These are phyloP conservation scores for Chenopodium formosanum DNA, from an alignment of 148 eudicot genomes.

Conservation along the genomic window DNA sequence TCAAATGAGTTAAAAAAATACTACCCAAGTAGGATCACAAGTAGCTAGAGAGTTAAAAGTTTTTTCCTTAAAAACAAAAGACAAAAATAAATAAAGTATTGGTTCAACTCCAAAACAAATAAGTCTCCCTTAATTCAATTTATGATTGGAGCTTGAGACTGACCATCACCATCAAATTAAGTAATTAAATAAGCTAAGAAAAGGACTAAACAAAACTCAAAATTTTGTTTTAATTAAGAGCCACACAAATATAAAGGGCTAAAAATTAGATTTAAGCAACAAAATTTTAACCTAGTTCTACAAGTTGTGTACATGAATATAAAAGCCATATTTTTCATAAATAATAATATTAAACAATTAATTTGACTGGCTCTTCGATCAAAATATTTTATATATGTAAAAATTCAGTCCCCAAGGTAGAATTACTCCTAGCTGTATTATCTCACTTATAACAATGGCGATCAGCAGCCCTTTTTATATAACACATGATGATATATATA, in stretches of 20 bases:
- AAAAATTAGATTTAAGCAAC: background rate
- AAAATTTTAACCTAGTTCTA: background rate
- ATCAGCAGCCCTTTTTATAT: constrained; percentile 20
- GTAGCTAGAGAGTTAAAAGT: too few species aligned
- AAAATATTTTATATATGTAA: constrained; percentile 14
- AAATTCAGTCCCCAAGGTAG: constrained; percentile 13
- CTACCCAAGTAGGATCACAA: too few species aligned
- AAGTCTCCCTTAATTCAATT: too few species aligned
- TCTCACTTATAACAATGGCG: background rate
- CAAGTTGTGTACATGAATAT: background rate
- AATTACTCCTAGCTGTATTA: constrained; percentile 5
- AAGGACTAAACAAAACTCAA: too few species aligned
- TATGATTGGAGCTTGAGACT: too few species aligned
- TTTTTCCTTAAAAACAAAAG: too few species aligned
- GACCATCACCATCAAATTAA: background rate
- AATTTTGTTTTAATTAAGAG: too few species aligned
- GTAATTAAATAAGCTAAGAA: background rate
- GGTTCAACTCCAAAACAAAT: background rate
- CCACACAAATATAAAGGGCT: too few species aligned
- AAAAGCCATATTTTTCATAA: background rate
- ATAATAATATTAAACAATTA: background rate
- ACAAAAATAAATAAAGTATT: too few species aligned
- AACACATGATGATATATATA: constrained; percentile 2
- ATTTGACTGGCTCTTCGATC: constrained; percentile 11
- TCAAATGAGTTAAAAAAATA: too few species aligned